Percentiles rank a stretch among this genome's conserved stretches.
These are phyloP conservation scores for Stagonosporopsis rhizophila DNA, from an alignment of 2,329 filamentous ascomycete genomes.

Conservation along the genomic window DNA sequence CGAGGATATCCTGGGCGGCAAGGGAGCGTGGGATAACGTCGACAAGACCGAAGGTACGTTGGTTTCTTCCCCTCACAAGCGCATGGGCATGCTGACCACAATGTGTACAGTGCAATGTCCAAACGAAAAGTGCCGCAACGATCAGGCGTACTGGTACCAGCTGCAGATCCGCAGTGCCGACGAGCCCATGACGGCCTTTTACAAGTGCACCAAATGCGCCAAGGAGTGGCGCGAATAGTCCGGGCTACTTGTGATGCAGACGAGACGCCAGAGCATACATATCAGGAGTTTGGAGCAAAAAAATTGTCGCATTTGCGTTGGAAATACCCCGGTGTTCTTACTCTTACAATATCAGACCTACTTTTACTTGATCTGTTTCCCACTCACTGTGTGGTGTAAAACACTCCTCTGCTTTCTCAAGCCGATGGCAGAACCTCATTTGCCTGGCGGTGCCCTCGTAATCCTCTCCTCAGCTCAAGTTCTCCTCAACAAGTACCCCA, in stretches of 20 bases:
- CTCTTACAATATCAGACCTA: conserved; percentile 5
- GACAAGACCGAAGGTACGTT: conserved; percentile 72
- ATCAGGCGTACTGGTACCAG: conserved; percentile 92
- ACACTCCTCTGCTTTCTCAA: not conserved
- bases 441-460: not conserved
- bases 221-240: conserved; percentile 22
- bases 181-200: conserved; percentile 98
- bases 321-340: conserved; percentile 19
- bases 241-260: not conserved
- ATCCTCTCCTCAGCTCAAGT: not conserved
- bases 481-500: not conserved
- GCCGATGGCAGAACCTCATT: not conserved
- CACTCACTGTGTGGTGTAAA: not conserved
- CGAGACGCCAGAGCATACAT: not conserved
- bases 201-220: conserved; percentile 58
- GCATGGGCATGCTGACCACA: conserved; percentile 1
- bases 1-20: conserved; percentile 89
- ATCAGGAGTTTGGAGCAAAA: conserved; percentile 15
- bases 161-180: conserved; percentile 97
- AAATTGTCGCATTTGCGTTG: conserved; percentile 2
- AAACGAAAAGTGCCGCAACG: conserved; percentile 78
- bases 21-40: conserved; percentile 88
- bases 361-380: not conserved
- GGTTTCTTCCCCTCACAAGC: not conserved
- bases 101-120: conserved; percentile 75